Conservation (phyloP, 2,329 filamentous ascomycete genomes). For the Mycocentrospora acerina region DNA sequence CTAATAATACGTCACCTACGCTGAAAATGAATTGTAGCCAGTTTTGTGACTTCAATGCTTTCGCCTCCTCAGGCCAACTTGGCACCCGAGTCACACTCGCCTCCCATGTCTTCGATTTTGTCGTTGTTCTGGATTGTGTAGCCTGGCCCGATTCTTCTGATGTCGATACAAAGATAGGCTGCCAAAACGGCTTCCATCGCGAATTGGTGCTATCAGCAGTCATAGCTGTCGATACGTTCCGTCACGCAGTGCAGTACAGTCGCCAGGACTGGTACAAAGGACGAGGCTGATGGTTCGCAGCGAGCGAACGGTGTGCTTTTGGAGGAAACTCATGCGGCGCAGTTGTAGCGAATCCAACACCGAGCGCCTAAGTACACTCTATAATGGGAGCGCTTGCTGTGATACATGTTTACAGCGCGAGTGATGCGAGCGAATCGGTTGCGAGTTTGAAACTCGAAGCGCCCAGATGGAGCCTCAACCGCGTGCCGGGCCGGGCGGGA, state of each 20-base stretch:
- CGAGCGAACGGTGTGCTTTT: slow-evolving; percentile 29
- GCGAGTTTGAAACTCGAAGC: slow-evolving; percentile 25
- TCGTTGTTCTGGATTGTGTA: neutral
- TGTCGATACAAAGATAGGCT: slow-evolving; percentile 4
- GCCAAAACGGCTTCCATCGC: slow-evolving; percentile 15
- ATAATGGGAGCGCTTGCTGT: slow-evolving; percentile 24
- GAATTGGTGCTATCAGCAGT: slow-evolving; percentile 13
- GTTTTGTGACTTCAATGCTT: slow-evolving; percentile 21
- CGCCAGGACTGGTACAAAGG: slow-evolving; percentile 5
- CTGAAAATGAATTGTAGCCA: slow-evolving; percentile 24
- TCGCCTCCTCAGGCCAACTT: slow-evolving; percentile 35
- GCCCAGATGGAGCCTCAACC: slow-evolving; percentile 12
- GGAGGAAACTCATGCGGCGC: slow-evolving; percentile 20
- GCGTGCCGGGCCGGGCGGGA: neutral
- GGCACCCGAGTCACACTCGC: slow-evolving; percentile 21
- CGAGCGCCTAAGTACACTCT: slow-evolving; percentile 8
- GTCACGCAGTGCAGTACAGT: slow-evolving; percentile 5
- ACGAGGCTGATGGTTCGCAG: slow-evolving; percentile 22
- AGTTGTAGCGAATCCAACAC: slow-evolving; percentile 23
- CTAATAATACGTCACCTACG: slow-evolving; percentile 31
- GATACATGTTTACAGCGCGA: slow-evolving; percentile 3
- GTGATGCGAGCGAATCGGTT: slow-evolving; percentile 26
- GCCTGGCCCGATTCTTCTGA: slow-evolving; percentile 3
- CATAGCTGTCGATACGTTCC: slow-evolving; percentile 8
- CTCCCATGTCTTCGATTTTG: slow-evolving; percentile 26